Evolutionary conservation across 768 basidiomycete genomes (phyloP), one percentile per base, ranked within the genome.

Genomic region (Rhizopogon vesiculosus): DNA sequence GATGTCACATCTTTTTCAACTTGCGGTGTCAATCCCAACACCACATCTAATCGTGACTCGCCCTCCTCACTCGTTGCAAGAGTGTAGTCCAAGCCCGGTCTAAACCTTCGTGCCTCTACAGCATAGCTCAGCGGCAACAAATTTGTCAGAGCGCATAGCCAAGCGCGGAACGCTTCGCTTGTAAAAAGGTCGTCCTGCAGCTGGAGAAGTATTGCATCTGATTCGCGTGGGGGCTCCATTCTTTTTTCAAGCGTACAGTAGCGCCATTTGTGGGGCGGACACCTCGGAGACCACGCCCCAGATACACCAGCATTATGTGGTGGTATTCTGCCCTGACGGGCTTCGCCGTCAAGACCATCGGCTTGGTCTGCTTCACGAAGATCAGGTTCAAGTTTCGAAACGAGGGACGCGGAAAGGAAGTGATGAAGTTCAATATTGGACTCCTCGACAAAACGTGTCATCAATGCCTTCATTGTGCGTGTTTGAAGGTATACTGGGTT

Each of bases 221-320:
- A 41, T 19, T 44, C 51, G 13, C 44, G 45, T 9, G 29, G 25
- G 7, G 54, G 44, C 9, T 63, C 53, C 35, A 18, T 38, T 53
- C n/a, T 22, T 22, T 51, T n/a, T 29, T 71, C 70, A 28, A 95
- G 84, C 3, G 80, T 78, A 69, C 90, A 88, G 76, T 94, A 98
- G 35, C 96, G 91, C 81, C 91, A 92, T 69, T 95, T 93, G 69
- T 95, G 93, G 29, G 96, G 93, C 1, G 96, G 96, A 2, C 95
- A 93, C 63, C 83, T 83, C 65, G 91, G 62, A 13, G 66, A 63
- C 93, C 94, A 98, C 4, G 76, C 73, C 3, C 73, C 77, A 33
- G 72, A 72, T 1, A 71, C 63, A 13, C 93, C 94, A 8, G 81
- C 72, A n/a, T 70, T 72, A 61, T 97, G 93, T 10, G 80, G 64